Percentiles rank a stretch among this genome's conserved stretches.
Conservation (phyloP, 768 basidiomycete genomes). For the Naematelia encephala region DNA sequence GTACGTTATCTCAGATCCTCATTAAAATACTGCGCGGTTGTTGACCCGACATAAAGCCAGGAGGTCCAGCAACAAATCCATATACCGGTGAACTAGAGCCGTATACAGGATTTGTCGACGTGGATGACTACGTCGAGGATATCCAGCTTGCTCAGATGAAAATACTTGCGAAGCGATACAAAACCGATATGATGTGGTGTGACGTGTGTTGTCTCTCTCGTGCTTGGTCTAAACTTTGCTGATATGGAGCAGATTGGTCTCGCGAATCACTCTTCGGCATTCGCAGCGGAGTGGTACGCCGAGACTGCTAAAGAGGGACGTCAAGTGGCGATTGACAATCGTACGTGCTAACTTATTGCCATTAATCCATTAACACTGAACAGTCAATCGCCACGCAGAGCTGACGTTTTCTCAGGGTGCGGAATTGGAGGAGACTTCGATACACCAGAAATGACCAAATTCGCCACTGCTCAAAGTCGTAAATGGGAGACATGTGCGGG, state of each 20-base stretch:
- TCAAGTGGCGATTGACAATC: constrained; percentile 7
- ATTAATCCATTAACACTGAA: too few relatives aligned
- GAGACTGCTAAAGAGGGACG: background rate
- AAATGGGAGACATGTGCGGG: constrained; percentile 8
- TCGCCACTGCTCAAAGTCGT: background rate
- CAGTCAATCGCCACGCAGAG: background rate
- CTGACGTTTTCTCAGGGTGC: background rate
- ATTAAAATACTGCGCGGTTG: background rate
- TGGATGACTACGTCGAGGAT: constrained; percentile 6
- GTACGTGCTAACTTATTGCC: too few relatives aligned
- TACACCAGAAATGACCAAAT: constrained; percentile 7
- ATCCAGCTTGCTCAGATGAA: constrained; percentile 8
- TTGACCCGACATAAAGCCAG: constrained; percentile 7
- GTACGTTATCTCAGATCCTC: background rate
- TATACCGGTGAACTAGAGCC: background rate
- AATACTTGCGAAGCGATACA: constrained; percentile 7
- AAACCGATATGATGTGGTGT: constrained; percentile 13
- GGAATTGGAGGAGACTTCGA: constrained; percentile 5
- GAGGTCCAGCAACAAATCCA: constrained; percentile 2
- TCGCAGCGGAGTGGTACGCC: constrained; percentile 5
- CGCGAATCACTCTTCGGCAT: constrained; percentile 4
- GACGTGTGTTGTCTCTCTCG: constrained; percentile 4
- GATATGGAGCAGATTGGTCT: constrained; percentile 1
- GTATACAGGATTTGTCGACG: constrained; percentile 4
- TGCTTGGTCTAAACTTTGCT: background rate